phyloP scores from a whole-genome alignment of 2,329 filamentous ascomycete species.

The Ceratocystis variospora region DNA sequence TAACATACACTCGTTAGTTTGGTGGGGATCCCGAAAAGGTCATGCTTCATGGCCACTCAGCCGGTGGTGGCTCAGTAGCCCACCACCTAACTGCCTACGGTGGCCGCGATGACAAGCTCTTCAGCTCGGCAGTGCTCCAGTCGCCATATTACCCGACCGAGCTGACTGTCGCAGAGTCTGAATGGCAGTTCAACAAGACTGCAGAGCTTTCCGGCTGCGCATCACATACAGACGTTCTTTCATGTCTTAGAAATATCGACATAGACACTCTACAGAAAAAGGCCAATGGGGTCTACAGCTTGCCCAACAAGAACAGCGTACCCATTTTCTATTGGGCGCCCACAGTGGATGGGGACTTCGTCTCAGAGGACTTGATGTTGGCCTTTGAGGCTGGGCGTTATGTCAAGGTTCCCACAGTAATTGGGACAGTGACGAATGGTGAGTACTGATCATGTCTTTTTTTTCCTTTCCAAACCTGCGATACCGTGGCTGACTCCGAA shows the following conservation, averaged over 20 bases:
- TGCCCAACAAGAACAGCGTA: constrained; percentile 26
- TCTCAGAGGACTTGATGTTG: constrained; percentile 31
- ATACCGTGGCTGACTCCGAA: background rate
- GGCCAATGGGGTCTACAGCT: constrained; percentile 30
- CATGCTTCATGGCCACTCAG: constrained; percentile 32
- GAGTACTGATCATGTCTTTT: constrained; percentile 17
- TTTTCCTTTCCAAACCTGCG: background rate
- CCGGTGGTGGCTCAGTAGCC: constrained; percentile 32
- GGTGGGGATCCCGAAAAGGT: constrained; percentile 34
- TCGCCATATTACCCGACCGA: constrained; percentile 39
- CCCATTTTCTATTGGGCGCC: constrained; percentile 40
- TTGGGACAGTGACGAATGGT: constrained; percentile 34
- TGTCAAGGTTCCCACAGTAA: constrained; percentile 32
- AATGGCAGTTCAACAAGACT: constrained; percentile 35
- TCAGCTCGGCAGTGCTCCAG: constrained; percentile 34
- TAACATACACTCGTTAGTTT: constrained; percentile 26
- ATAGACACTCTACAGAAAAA: constrained; percentile 28
- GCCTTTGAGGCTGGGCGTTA: constrained; percentile 31
- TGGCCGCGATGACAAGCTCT: constrained; percentile 33
- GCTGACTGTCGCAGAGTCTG: constrained; percentile 31
- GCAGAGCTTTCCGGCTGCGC: constrained; percentile 28
- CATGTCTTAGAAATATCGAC: constrained; percentile 31
- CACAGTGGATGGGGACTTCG: constrained; percentile 35
- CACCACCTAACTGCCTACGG: constrained; percentile 38
- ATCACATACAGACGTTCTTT: constrained; percentile 25